Conservation (phyloP, 495 filamentous ascomycete species). For the Talaromyces trachyspermus region DNA sequence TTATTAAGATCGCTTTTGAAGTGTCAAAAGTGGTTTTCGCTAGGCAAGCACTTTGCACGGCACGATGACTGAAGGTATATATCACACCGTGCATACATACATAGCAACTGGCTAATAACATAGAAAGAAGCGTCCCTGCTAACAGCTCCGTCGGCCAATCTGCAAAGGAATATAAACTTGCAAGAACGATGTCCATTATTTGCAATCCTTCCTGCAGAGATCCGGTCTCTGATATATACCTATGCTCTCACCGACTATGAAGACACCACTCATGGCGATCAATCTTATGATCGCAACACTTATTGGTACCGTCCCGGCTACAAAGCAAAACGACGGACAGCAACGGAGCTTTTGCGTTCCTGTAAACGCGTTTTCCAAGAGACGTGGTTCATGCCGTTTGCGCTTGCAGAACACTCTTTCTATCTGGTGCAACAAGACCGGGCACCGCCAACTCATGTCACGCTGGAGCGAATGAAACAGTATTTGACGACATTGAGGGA, state of each 20-base stretch:
- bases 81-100: too few species aligned
- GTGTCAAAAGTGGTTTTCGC: too few species aligned
- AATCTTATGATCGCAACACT: slow-evolving; percentile 9
- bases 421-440: slow-evolving; percentile 13
- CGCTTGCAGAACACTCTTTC: slow-evolving; percentile 19
- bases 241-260: slow-evolving; percentile 18
- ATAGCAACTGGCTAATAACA: too few species aligned
- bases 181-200: slow-evolving; percentile 14
- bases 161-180: not conserved
- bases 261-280: slow-evolving; percentile 2
- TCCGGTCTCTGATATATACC: slow-evolving; percentile 20
- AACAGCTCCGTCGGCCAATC: not conserved
- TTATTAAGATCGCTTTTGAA: too few species aligned
- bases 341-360: slow-evolving; percentile 16
- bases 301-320: slow-evolving; percentile 21
- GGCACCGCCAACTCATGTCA: slow-evolving; percentile 7
- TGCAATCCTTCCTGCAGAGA: slow-evolving; percentile 18
- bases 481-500: slow-evolving; percentile 4
- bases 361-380: slow-evolving; percentile 20
- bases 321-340: slow-evolving; percentile 12
- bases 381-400: slow-evolving; percentile 24
- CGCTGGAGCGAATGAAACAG: slow-evolving; percentile 7
- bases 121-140: too few species aligned
- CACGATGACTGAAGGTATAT: too few species aligned
- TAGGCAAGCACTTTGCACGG: too few species aligned